phyloP scores from a whole-genome alignment of 306 rosid species.

The Corylus americana region DNA sequence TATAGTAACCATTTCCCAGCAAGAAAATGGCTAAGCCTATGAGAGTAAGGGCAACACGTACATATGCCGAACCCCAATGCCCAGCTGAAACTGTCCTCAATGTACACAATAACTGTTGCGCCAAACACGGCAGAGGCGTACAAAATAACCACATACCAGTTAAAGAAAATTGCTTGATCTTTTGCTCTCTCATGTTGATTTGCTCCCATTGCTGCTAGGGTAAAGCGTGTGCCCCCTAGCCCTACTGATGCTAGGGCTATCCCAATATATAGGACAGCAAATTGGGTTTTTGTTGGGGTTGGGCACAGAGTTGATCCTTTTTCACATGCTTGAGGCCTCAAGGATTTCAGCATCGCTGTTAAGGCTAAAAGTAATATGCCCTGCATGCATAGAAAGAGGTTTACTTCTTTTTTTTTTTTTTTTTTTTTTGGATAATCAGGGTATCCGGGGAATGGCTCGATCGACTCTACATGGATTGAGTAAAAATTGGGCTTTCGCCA shows the following conservation, averaged over 20 bases:
- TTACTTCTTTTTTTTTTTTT: no score
- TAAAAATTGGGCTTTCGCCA: no score
- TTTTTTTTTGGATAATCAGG: no score
- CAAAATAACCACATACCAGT: conserved; percentile 23
- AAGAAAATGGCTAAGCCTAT: conserved; percentile 22
- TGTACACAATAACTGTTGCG: conserved; percentile 18
- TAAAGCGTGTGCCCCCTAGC: conserved; percentile 23
- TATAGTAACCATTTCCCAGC: conserved; percentile 12
- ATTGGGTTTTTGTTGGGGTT: conserved; percentile 9
- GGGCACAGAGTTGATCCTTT: conserved; percentile 11
- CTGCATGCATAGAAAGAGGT: neutral
- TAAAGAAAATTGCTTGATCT: conserved; percentile 26
- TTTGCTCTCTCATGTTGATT: conserved; percentile 21
- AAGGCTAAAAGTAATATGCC: conserved; percentile 10
- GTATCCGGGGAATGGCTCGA: no score
- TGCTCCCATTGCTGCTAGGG: conserved; percentile 26
- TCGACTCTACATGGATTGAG: no score
- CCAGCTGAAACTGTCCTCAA: conserved; percentile 25
- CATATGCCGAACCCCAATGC: conserved; percentile 5
- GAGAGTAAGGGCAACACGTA: neutral
- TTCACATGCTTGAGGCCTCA: conserved; percentile 24
- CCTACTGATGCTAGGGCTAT: conserved; percentile 17
- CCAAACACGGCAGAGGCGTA: neutral
- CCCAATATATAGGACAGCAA: conserved; percentile 4
- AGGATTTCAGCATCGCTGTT: conserved; percentile 13